Conservation (phyloP, 345 rosid genomes). For the Acer saccharum region DNA sequence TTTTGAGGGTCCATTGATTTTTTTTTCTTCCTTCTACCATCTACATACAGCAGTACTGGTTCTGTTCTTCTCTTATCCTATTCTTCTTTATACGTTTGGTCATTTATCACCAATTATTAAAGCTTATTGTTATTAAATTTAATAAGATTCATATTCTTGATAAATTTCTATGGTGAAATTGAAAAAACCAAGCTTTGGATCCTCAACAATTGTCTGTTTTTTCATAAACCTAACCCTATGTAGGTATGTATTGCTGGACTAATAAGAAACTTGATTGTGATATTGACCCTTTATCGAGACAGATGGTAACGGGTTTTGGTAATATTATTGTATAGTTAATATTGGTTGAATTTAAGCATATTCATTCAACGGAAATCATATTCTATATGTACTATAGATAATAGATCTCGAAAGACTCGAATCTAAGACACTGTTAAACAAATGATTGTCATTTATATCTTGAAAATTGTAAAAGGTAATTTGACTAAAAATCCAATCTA, state of each 20-base stretch:
- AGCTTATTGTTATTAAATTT: neutral
- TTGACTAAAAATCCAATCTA: neutral
- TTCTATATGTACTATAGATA: too few species aligned
- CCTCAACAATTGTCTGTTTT: neutral
- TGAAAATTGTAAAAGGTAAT: neutral
- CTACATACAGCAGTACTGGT: too few species aligned
- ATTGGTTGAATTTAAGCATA: too few species aligned
- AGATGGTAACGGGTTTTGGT: too few species aligned
- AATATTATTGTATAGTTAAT: too few species aligned
- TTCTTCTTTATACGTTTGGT: slow-evolving; percentile 19
- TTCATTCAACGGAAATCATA: neutral
- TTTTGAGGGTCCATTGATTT: slow-evolving; percentile 15
- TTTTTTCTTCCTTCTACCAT: neutral
- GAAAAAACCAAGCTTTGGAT: slow-evolving; percentile 23
- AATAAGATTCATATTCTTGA: slow-evolving; percentile 28
- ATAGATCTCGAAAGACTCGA: too few species aligned
- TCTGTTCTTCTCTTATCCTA: slow-evolving; percentile 30
- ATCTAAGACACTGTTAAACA: too few species aligned
- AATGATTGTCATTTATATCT: too few species aligned
- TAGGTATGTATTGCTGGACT: neutral
- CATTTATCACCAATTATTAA: slow-evolving; percentile 37
- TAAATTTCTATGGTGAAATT: neutral
- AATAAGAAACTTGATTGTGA: neutral
- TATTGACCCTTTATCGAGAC: neutral
- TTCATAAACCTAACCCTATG: slow-evolving; percentile 18